Percentiles rank a stretch among this genome's conserved stretches.
Evolutionary conservation across 2,329 filamentous ascomycete species (phyloP).

Genomic region (Penicillium sp.): DNA sequence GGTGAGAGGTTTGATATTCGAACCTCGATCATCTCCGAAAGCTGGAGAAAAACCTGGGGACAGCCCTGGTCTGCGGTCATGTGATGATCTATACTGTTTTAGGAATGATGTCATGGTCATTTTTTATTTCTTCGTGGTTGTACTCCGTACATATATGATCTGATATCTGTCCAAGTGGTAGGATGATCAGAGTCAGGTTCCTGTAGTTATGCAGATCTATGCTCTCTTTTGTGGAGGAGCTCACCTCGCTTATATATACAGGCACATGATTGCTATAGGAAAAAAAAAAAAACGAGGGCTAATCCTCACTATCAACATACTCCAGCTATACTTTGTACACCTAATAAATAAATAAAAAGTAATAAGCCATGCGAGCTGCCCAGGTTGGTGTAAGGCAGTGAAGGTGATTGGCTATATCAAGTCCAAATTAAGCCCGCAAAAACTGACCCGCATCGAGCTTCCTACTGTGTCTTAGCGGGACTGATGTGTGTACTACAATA

Average conservation of each 20-base stretch:
- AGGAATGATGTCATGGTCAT: constrained; percentile 15
- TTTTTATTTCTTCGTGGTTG: neutral
- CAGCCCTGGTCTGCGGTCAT: neutral
- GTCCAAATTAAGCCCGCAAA: too few relatives aligned
- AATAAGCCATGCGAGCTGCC: too few relatives aligned
- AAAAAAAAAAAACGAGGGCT: too few relatives aligned
- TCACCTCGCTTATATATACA: neutral
- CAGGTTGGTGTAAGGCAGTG: neutral
- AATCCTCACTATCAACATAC: too few relatives aligned
- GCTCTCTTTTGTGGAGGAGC: neutral
- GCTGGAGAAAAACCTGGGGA: constrained; percentile 2
- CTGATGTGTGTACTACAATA: too few relatives aligned
- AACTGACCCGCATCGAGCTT: neutral
- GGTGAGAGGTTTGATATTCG: neutral
- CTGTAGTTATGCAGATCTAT: neutral
- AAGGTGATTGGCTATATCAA: neutral
- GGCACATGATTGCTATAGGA: neutral
- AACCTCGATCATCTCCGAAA: neutral
- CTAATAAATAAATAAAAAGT: too few relatives aligned
- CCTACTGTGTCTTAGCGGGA: neutral
- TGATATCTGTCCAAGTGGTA: neutral
- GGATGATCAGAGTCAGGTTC: too few relatives aligned
- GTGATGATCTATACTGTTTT: constrained; percentile 9
- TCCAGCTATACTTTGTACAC: too few relatives aligned
- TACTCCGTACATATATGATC: neutral